phyloP scores from a whole-genome alignment of 257 asterid genomes.

The Asclepias syriaca region DNA sequence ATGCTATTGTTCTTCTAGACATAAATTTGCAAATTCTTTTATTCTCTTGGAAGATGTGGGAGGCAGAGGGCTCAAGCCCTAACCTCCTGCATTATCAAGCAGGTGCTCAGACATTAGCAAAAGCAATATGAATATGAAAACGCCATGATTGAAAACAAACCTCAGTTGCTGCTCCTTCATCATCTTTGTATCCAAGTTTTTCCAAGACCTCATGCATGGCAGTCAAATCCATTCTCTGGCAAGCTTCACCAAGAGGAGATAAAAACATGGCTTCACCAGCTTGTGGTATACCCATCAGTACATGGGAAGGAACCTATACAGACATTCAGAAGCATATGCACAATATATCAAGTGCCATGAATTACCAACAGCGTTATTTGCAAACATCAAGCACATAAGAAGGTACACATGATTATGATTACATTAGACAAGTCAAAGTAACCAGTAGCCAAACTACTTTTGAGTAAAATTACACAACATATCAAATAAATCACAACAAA shows the following conservation, averaged over 20 bases:
- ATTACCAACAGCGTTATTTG: background rate
- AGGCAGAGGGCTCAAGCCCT: background rate
- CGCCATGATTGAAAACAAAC: constrained; percentile 28
- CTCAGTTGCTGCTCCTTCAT: constrained; percentile 87
- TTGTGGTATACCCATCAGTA: constrained; percentile 64
- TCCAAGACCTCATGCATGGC: constrained; percentile 78
- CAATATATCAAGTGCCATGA: background rate
- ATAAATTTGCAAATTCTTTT: background rate
- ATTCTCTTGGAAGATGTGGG: background rate
- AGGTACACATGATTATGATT: background rate
- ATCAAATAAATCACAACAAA: background rate
- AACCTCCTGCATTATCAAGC: background rate
- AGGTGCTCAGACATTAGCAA: background rate
- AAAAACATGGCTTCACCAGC: constrained; percentile 39
- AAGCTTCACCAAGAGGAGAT: constrained; percentile 93
- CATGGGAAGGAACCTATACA: constrained; percentile 77
- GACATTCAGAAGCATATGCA: constrained; percentile 1
- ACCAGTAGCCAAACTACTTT: background rate
- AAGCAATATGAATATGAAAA: background rate
- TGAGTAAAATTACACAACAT: background rate
- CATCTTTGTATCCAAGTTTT: constrained; percentile 82
- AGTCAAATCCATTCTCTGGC: constrained; percentile 87
- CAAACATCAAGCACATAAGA: background rate
- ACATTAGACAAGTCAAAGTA: background rate
- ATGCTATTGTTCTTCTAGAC: background rate